Base-by-base conservation (phyloP, 139 green algal genomes). In the Klebsormidium nitens region DNA sequence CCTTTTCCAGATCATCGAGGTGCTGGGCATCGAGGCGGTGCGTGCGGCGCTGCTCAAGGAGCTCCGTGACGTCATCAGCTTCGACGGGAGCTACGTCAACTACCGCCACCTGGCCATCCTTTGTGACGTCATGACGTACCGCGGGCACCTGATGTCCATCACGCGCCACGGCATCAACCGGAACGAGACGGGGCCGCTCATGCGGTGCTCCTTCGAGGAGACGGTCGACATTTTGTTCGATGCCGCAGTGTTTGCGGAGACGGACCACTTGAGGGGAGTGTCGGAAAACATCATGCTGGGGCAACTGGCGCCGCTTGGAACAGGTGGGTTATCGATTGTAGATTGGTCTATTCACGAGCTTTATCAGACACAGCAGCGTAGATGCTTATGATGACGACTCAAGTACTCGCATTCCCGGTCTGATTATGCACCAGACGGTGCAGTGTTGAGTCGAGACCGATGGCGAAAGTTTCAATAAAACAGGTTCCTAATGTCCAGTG, bases 111-210 rank as follows among this genome's bases (percentile, higher is more conserved):
- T 98, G 71, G 90, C 90, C 50, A 88, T 89, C 50, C 86, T 98
- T 70, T 91, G 86, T 69, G 87, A 92, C 64, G 75, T 82, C 3
- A 93, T 92, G 86, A 97, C 90, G 6, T 87, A 85, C 72, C 77
- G 88, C n/a, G 94, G 95, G 35, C 88, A 96, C 75, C 85, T 99
- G 56, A 96, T 97, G 91, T 89, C 91, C 42, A 98, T 99, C 88
- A 98, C 93, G 2, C 86, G 95, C 36, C 94, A 99, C 71, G 95
- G 95, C 66, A 98, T 99, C 89, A 99, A 99, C 87, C 86, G 93
- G 59, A 89, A 81, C 5, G 94, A 96, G 38, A 86, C 77, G 76
- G 90, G 78, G 44, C 94, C 83, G 14, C 80, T 98, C 57, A 90
- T 93, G 77, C 90, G 95, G 71, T 95, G 88, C 74, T 92, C 83